phyloP scores from a whole-genome alignment of 495 filamentous ascomycete species.

The Pyrenula massariospora region DNA sequence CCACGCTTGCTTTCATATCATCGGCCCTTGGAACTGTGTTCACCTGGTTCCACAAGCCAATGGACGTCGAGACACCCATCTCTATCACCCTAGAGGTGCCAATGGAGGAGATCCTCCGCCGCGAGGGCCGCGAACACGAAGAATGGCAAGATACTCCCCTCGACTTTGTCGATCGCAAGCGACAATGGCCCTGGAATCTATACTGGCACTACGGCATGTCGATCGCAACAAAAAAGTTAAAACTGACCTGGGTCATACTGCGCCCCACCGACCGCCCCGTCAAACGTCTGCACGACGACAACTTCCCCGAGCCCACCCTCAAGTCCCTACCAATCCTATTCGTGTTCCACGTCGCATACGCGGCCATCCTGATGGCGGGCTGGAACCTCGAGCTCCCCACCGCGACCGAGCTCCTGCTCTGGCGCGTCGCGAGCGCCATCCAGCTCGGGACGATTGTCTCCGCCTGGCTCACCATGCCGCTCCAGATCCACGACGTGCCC shows the following conservation, averaged over 20 bases:
- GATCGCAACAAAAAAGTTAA: not conserved
- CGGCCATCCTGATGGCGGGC: constrained; percentile 12
- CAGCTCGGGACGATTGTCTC: not conserved
- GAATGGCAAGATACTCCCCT: constrained; percentile 12
- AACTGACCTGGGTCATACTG: not conserved
- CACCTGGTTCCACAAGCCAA: constrained; percentile 32
- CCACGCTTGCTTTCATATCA: constrained; percentile 26
- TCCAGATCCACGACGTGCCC: not conserved
- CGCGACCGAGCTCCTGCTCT: constrained; percentile 12
- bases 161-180: constrained; percentile 12
- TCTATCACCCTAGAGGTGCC: constrained; percentile 8
- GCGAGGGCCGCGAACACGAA: not conserved
- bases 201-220: constrained; percentile 11
- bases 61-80: constrained; percentile 13
- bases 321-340: not conserved
- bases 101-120: not conserved
- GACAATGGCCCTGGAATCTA: constrained; percentile 9
- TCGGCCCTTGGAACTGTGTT: constrained; percentile 24
- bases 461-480: not conserved
- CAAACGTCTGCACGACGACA: not conserved
- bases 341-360: not conserved
- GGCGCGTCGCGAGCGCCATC: constrained; percentile 8
- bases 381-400: constrained; percentile 19
- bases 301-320: not conserved
- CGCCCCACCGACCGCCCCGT: not conserved